Percentiles rank a stretch among this genome's conserved stretches.
These are phyloP conservation scores for Volvariella volvacea DNA, from an alignment of 1,284 basidiomycete genomes.

Conservation along the genomic window DNA sequence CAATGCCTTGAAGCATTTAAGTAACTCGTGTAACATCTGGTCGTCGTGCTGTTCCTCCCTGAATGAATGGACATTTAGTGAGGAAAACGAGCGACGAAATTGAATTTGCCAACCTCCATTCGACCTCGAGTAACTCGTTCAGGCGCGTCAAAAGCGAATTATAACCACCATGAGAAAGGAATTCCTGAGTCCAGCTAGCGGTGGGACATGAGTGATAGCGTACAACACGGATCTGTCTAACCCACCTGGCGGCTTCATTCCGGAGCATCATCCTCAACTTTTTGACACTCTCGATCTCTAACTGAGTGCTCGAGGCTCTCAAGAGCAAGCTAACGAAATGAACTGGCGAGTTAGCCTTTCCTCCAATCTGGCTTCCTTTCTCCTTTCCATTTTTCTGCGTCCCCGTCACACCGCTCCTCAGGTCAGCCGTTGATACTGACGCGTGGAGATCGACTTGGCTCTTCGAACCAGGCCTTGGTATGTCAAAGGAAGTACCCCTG, in stretches of 20 bases:
- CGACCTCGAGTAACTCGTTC: slow-evolving; percentile 90
- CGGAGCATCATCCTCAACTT: slow-evolving; percentile 74
- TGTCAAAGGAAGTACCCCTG: slow-evolving; percentile 51
- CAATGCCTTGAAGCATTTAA: slow-evolving; percentile 92
- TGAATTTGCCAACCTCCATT: slow-evolving; percentile 77
- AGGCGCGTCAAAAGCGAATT: slow-evolving; percentile 75
- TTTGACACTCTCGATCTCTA: slow-evolving; percentile 74
- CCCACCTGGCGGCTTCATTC: slow-evolving; percentile 79
- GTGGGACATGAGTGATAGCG: slow-evolving; percentile 7
- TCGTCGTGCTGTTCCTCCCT: slow-evolving; percentile 99
- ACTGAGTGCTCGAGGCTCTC: slow-evolving; percentile 55
- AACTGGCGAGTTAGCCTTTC: slow-evolving; percentile 54
- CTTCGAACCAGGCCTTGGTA: slow-evolving; percentile 36
- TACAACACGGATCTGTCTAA: background rate
- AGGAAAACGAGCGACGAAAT: background rate
- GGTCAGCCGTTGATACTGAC: slow-evolving; percentile 33
- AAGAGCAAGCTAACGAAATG: slow-evolving; percentile 60
- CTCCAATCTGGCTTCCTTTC: slow-evolving; percentile 27
- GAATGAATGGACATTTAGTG: slow-evolving; percentile 7
- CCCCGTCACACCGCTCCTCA: slow-evolving; percentile 19
- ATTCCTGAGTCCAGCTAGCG: slow-evolving; percentile 86
- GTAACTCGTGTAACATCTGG: slow-evolving; percentile 85
- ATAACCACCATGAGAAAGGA: slow-evolving; percentile 82
- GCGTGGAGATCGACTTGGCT: slow-evolving; percentile 39
- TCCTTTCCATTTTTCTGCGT: slow-evolving; percentile 33